Base-by-base conservation (phyloP, 805 yeast genomes). In the Schizosaccharomyces cryophilus region DNA sequence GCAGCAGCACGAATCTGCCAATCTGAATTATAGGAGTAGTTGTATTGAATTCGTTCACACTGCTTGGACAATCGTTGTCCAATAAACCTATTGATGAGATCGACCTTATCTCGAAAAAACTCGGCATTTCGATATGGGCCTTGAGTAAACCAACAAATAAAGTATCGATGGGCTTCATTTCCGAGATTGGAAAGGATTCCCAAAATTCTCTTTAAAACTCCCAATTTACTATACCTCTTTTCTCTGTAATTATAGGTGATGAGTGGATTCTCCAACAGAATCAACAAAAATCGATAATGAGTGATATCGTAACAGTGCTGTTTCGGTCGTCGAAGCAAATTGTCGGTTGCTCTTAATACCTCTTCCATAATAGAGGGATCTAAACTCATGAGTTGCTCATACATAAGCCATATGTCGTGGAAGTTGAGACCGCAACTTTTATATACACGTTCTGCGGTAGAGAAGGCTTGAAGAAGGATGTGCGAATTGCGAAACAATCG, bases 1-100 rank as follows among this genome's bases (percentile, higher is more conserved):
- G 85, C 81, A 0, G 88, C 87, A 0, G 87, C 76, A 61, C 77
- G 74, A 42, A 89, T 73, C 64, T 84, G 88, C 95, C 96, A 90
- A 67, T 86, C 88, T 63, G 78, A 77, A 0, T 85, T 83, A 69
- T 89, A 89, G 7, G 19, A 61, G 17, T 38, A 42, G 61, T 62
- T 42, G 54, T 58, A 35, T 35, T 61, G 7, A 63, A 55, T 26
- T 19, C 45, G 21, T 58, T 48, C 64, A 47, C 58, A 64, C 63
- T 60, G 64, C 47, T 67, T 64, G 51, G 81, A 78, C 61, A 89
- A 73, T 56, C 86, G 87, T 67, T 85, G 87, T 0, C 94, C 84
- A 45, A 88, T 77, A 70, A 84, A 87, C 26, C 87, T 74, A 66
- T 88, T 89, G 59, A 86, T 66, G 40, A 84, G 72, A 48, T 87